These are phyloP conservation scores for Aspergillus fumigatus DNA, from an alignment of 2,329 filamentous ascomycete genomes.

Conservation along the genomic window DNA sequence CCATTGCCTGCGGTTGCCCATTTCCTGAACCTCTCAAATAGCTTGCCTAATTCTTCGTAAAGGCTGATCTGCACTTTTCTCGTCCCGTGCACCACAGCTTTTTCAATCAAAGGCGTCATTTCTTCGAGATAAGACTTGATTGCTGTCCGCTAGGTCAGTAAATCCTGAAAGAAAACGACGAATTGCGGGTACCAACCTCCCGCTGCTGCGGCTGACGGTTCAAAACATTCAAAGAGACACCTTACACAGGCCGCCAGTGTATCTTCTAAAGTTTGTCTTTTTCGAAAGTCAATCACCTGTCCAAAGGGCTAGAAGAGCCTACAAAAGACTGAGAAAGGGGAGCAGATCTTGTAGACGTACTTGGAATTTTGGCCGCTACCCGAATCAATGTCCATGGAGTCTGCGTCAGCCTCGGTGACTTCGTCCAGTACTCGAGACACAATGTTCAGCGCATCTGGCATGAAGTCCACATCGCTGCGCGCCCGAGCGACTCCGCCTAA, in stretches of 20 bases:
- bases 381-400: constrained; percentile 66
- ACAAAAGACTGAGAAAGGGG: background rate
- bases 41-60: constrained; percentile 32
- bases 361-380: constrained; percentile 37
- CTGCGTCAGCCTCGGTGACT: constrained; percentile 47
- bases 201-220: constrained; percentile 20
- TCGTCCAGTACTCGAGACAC: constrained; percentile 61
- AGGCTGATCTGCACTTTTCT: constrained; percentile 31
- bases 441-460: constrained; percentile 61
- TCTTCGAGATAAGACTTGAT: constrained; percentile 28
- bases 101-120: constrained; percentile 25
- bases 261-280: constrained; percentile 25
- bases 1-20: constrained; percentile 14
- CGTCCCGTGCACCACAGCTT: constrained; percentile 28
- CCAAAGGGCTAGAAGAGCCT: background rate
- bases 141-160: constrained; percentile 27
- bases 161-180: constrained; percentile 2
- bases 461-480: constrained; percentile 65
- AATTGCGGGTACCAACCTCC: constrained; percentile 20
- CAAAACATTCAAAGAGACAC: constrained; percentile 37
- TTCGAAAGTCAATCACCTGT: constrained; percentile 1
- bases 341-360: constrained; percentile 14
- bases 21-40: constrained; percentile 28
- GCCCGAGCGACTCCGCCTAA: constrained; percentile 69
- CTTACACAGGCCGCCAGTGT: constrained; percentile 37